Base-by-base conservation (phyloP, 352 stramenopile genomes). In the Pythium aquatile region DNA sequence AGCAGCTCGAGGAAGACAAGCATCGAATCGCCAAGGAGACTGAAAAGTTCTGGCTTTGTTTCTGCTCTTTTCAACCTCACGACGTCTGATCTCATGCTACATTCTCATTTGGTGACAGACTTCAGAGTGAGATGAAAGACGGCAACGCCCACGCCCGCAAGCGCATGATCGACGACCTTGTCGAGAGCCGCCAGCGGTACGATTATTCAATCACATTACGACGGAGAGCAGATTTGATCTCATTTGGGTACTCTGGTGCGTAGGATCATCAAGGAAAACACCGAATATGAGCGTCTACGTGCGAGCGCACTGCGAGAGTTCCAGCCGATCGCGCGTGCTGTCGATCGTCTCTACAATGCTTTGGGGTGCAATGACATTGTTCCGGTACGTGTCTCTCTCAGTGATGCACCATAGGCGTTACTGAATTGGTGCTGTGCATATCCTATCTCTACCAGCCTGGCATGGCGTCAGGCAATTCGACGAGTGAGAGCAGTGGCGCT, bases 1-100 rank as follows among this genome's bases (percentile, higher is more conserved):
- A 91, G 64, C 84, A 93, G 54, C 81, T 93, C 28, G 84, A 93
- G 56, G 83, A 93, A n/a, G 82, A 93, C 60, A 91, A 88, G 46
- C 56, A 76, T 17, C 69, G 58, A 9, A 61, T 91, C 8, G 80
- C 88, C 58, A 44, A 64, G 16, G 83, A 93, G 47, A 85, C 74
- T 33, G 69, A 90, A 26, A 87, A 85, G 84, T 89, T 58, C 20
- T 63, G 30, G 1, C 16, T 52, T 29, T 2, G 33, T 33, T 10
- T 20, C 16, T 64, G 17, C 28, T 53, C n/a, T 1, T 37, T 11
- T 35, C 24, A 17, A 24, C 11, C 24, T 61, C 14, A 58, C 29
- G 16, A 10, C 37, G 5, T 39, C 10, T 14, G 58, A 9, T 53
- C 0, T 35, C 28, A 9, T 7, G 13, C 10, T 35, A 7, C n/a